These are phyloP conservation scores for Capronia epimyces DNA, from an alignment of 2,329 filamentous ascomycete genomes.

Conservation along the genomic window DNA sequence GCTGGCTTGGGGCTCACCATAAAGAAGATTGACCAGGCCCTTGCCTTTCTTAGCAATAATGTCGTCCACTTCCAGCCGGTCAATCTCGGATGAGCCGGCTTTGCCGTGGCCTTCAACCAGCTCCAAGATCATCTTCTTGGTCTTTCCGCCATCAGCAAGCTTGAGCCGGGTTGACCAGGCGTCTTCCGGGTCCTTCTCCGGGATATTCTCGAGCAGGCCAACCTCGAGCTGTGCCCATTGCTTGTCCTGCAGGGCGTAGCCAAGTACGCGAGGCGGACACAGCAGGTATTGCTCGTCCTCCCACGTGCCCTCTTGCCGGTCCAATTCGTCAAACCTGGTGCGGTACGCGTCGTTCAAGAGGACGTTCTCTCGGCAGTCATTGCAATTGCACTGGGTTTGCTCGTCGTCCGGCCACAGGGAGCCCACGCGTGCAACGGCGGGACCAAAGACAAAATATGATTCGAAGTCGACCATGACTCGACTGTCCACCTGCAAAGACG, in stretches of 20 bases:
- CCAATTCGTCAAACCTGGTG: neutral
- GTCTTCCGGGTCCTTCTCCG: neutral
- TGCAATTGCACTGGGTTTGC: neutral
- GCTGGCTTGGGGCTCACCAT: slow-evolving; percentile 4
- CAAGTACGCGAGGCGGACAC: slow-evolving; percentile 8
- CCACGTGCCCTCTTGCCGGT: neutral
- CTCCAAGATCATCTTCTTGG: neutral
- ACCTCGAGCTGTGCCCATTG: slow-evolving; percentile 12
- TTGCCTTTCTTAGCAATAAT: slow-evolving; percentile 25
- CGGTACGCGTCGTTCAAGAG: neutral
- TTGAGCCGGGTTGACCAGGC: neutral
- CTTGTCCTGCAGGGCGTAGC: slow-evolving; percentile 8
- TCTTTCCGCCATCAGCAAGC: neutral
- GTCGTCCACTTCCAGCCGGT: slow-evolving; percentile 9
- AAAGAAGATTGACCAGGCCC: slow-evolving; percentile 25
- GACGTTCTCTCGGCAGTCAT: neutral
- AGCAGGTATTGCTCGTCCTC: slow-evolving; percentile 5
- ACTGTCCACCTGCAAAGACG: neutral
- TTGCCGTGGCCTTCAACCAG: neutral
- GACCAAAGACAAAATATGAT: slow-evolving; percentile 1
- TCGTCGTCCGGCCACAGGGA: neutral
- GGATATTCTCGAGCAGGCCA: neutral
- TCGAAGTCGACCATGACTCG: slow-evolving; percentile 4
- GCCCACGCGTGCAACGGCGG: neutral
- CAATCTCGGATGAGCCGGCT: neutral